Base-by-base conservation (phyloP, 306 rosid genomes). In the Geum urbanum region DNA sequence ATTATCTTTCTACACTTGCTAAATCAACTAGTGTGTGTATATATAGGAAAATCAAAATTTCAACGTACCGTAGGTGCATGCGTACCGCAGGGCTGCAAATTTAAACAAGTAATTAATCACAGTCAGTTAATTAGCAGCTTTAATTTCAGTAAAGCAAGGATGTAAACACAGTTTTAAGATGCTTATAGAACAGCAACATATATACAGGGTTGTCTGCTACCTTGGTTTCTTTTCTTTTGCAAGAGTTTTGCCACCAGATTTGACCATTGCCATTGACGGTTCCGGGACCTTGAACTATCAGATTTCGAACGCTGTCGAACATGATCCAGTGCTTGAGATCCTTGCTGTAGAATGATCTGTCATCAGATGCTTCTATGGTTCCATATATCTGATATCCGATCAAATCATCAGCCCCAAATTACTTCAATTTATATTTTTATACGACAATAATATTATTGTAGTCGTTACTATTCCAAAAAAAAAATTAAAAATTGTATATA, bases 191-290 rank as follows among this genome's bases (percentile, higher is more conserved):
- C 27, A 22, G 37, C 37, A 32, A 32, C 3, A 32, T 32, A 32
- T 2, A 2, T 32, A 32, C 37, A 32, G 37, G 37, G 37, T 32
- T 32, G 37, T 56, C 61, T 11, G 27, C 7, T 56, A 56, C 96
- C 4, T 6, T 65, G n/a, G 74, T 63, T 63, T 80, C 80, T 56
- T 78, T 74, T 56, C 63, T 79, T 76, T 84, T 84, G 87, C 97
- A 91, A 22, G 97, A 89, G 65, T 82, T 84, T 72, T 84, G 2
- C 97, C 97, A 91, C 97, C 97, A 91, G 8, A 72, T 59, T n/a
- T 84, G 58, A 22, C 97, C 97, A 41, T 87, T 88, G 70, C 97
- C 97, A 70, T 89, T 49, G 70, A 91, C 54, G 76, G 87, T 87
- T 80, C 97, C 97, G 37, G 84, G 84, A 54, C 97, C 96, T 27